A percentile compares a stretch with the other conserved stretches of the same genome.
Evolutionary conservation across 768 basidiomycete genomes (phyloP).

Genomic region (Amanita polypyramis): DNA sequence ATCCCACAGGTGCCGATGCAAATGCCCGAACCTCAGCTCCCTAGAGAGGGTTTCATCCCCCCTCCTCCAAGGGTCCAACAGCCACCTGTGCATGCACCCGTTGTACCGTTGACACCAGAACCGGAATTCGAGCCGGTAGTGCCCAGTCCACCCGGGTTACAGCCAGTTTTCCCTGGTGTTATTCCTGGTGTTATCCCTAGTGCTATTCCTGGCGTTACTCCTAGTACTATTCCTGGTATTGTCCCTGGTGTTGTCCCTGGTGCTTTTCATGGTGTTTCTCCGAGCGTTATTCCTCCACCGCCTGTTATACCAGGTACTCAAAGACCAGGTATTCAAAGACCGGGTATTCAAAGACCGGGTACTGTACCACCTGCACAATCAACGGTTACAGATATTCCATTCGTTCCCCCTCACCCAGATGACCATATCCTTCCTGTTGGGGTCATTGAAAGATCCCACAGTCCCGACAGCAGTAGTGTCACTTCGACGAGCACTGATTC

Average conservation of each 20-base stretch:
- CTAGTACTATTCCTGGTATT: not conserved
- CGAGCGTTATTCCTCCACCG: not conserved
- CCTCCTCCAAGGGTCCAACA: conserved; percentile 1
- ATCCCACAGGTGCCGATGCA: conserved; percentile 4
- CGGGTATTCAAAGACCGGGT: not conserved
- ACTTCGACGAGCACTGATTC: conserved; percentile 6
- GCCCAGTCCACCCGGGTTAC: not conserved
- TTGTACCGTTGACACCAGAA: conserved; percentile 7
- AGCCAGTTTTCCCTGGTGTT: not conserved
- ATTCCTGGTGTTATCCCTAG: too few species aligned
- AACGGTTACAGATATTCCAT: not conserved
- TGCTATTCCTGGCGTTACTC: not conserved
- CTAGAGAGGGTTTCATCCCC: not conserved
- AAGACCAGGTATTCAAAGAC: too few species aligned
- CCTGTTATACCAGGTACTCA: not conserved
- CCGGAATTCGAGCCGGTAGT: conserved; percentile 5
- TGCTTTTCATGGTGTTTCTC: too few species aligned
- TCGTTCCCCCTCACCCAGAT: conserved; percentile 3
- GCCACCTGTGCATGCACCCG: not conserved
- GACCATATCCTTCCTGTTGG: conserved; percentile 3
- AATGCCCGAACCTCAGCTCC: conserved; percentile 9
- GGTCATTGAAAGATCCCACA: conserved; percentile 6
- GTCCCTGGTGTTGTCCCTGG: not conserved
- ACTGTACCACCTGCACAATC: not conserved
- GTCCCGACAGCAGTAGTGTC: conserved; percentile 8